These are phyloP conservation scores for Aphanocladium album DNA, from an alignment of 2,329 filamentous ascomycete genomes.

Conservation along the genomic window DNA sequence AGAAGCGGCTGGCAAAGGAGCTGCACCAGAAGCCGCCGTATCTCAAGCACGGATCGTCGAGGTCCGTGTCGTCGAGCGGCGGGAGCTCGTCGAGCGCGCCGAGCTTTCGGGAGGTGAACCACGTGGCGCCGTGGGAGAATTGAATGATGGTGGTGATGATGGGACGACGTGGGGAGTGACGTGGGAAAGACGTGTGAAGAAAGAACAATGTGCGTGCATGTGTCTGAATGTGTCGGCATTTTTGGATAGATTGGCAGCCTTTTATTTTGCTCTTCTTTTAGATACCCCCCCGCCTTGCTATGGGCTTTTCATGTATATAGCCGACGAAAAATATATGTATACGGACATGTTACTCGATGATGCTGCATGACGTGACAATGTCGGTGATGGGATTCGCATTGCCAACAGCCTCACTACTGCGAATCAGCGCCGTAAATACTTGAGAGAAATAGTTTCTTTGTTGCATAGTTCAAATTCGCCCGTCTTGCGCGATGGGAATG, in stretches of 20 bases:
- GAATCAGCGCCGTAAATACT: too few species aligned
- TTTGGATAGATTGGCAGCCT: not conserved
- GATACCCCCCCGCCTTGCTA: not conserved
- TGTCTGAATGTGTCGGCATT: too few species aligned
- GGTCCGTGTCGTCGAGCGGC: conserved; percentile 33
- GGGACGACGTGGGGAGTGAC: too few species aligned
- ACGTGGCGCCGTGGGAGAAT: conserved; percentile 29
- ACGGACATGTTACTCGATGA: not conserved
- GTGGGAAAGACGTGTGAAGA: too few species aligned
- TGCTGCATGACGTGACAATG: not conserved
- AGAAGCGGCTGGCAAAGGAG: conserved; percentile 36
- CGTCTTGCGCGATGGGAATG: too few species aligned
- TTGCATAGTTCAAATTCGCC: too few species aligned
- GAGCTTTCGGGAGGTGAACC: conserved; percentile 26
- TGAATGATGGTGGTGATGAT: too few species aligned
- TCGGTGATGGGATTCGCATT: too few species aligned
- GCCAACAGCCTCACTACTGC: too few species aligned
- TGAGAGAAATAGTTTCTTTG: too few species aligned
- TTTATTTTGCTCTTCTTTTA: not conserved
- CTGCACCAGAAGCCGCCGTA: conserved; percentile 22
- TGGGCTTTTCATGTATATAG: not conserved
- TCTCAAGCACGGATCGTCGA: conserved; percentile 24
- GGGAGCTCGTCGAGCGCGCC: conserved; percentile 27
- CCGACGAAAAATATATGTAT: not conserved
- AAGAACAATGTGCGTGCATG: too few species aligned